phyloP scores from a whole-genome alignment of 768 basidiomycete genomes.

The Pisolithus marmoratus region DNA sequence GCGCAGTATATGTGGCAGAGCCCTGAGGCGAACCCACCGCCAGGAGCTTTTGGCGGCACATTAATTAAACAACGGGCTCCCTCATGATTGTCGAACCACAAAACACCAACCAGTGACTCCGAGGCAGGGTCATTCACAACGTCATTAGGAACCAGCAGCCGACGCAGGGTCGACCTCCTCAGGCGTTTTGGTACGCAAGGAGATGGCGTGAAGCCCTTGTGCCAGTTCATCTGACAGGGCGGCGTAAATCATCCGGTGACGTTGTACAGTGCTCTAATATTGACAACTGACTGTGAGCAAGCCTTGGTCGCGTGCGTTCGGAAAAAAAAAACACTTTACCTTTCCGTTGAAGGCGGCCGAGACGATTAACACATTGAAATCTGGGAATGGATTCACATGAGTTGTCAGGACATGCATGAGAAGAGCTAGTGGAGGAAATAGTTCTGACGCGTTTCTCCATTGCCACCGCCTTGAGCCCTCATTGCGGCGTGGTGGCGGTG shows the following conservation, averaged over 20 bases:
- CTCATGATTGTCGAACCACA: constrained; percentile 26
- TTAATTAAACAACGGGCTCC: constrained; percentile 22
- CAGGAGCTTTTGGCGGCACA: constrained; percentile 16
- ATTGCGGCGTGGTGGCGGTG: constrained; percentile 83
- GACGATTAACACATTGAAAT: constrained; percentile 72
- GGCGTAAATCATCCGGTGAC: constrained; percentile 75
- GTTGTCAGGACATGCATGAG: constrained; percentile 14
- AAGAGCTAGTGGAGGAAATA: constrained; percentile 11
- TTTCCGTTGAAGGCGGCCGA: constrained; percentile 71
- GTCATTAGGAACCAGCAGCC: constrained; percentile 18
- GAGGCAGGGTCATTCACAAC: constrained; percentile 13
- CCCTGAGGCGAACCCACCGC: constrained; percentile 12
- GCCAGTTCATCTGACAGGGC: constrained; percentile 67
- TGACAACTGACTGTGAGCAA: constrained; percentile 8
- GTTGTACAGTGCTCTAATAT: constrained; percentile 63
- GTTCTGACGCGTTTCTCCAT: constrained; percentile 77
- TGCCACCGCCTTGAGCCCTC: constrained; percentile 60
- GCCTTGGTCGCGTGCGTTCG: constrained; percentile 3
- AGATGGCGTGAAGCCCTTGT: constrained; percentile 71
- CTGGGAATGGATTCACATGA: constrained; percentile 32
- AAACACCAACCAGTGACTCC: neutral
- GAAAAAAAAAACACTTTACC: constrained; percentile 35
- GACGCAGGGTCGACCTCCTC: constrained; percentile 36
- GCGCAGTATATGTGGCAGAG: constrained; percentile 10
- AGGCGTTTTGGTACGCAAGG: constrained; percentile 66